Conservation (phyloP, 129 eudicot genomes). For the Flaveria bidentis region DNA sequence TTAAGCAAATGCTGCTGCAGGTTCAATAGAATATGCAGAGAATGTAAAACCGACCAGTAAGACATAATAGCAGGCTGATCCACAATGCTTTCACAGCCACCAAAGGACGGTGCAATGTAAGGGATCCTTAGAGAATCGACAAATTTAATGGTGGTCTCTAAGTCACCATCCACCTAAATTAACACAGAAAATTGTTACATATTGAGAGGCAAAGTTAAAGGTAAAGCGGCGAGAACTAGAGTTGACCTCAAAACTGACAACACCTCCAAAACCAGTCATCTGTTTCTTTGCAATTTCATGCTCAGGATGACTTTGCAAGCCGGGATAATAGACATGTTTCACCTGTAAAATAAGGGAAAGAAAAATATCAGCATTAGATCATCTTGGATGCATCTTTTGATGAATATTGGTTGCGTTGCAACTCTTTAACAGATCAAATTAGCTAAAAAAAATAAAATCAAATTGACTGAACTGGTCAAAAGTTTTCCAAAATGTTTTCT, state of each 20-base stretch:
- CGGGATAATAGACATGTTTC: conserved; percentile 92
- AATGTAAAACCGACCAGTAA: conserved; percentile 57
- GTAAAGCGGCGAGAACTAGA: background rate
- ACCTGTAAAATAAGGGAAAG: conserved; percentile 48
- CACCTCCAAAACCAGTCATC: conserved; percentile 96
- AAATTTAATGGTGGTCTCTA: conserved; percentile 63
- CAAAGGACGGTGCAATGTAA: conserved; percentile 95
- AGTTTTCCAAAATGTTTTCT: background rate
- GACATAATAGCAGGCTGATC: conserved; percentile 98
- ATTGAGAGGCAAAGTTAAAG: background rate
- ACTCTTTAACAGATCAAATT: background rate
- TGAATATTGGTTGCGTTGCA: background rate
- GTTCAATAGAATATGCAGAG: background rate
- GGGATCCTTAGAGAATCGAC: conserved; percentile 74
- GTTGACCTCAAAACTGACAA: conserved; percentile 90
- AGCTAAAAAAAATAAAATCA: background rate
- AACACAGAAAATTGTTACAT: background rate
- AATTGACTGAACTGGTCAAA: background rate
- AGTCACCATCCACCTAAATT: conserved; percentile 76
- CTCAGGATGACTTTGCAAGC: conserved; percentile 86
- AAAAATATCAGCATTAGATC: background rate
- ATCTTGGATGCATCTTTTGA: background rate
- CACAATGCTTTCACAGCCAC: conserved; percentile 94
- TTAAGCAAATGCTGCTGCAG: background rate
- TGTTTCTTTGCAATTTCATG: conserved; percentile 78